These are phyloP conservation scores for Tricholoma sp. DNA, from an alignment of 768 basidiomycete genomes.

Conservation along the genomic window DNA sequence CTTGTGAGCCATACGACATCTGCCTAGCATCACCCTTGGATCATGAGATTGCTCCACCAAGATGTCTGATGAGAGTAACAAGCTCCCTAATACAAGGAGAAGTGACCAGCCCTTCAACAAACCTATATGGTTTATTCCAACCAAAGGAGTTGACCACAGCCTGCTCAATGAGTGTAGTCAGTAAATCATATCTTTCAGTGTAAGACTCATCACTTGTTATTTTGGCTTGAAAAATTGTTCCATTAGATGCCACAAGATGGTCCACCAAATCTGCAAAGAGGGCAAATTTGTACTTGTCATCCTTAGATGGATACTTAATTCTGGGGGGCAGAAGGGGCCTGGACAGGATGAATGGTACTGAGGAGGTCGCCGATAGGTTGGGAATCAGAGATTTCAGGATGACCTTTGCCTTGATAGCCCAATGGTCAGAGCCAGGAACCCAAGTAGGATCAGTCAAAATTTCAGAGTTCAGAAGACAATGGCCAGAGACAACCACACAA, in stretches of 20 bases:
- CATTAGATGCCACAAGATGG: background rate
- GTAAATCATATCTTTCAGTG: background rate
- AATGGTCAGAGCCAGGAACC: constrained; percentile 6
- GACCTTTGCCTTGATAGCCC: background rate
- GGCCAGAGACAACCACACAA: constrained; percentile 9
- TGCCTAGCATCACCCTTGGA: background rate
- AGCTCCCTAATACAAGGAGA: background rate
- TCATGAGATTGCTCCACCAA: background rate
- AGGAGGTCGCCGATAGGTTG: too few relatives aligned
- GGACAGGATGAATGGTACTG: background rate
- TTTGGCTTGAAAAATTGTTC: background rate
- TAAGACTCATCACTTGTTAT: background rate
- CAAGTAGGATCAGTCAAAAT: background rate
- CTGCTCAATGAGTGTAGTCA: background rate
- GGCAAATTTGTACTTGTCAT: background rate
- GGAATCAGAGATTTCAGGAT: background rate
- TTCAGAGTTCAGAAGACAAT: constrained; percentile 1
- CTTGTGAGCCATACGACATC: background rate
- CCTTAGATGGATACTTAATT: constrained; percentile 2
- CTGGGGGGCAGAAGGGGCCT: background rate
- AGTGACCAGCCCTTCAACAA: background rate
- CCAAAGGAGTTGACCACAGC: background rate
- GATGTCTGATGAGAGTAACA: background rate
- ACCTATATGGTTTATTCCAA: background rate
- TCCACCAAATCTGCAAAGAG: background rate